These are phyloP conservation scores for Helotiales sp. DNA, from an alignment of 2,329 filamentous ascomycete genomes.

Conservation along the genomic window DNA sequence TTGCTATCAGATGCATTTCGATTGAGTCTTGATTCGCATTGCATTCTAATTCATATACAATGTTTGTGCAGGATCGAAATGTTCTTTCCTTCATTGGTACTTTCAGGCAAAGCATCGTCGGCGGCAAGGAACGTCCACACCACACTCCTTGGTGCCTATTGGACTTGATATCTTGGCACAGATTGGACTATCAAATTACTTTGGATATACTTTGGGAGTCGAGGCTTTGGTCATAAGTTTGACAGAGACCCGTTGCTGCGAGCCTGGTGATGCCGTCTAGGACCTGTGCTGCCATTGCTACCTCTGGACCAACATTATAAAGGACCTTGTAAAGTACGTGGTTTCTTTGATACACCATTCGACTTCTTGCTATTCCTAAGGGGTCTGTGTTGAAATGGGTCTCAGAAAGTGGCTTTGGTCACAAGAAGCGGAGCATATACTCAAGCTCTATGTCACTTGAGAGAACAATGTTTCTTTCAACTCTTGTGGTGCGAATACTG, in stretches of 20 bases:
- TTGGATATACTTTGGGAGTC: neutral
- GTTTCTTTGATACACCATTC: neutral
- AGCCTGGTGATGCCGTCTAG: neutral
- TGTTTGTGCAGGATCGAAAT: neutral
- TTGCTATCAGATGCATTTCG: neutral
- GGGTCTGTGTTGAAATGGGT: neutral
- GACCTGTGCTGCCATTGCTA: neutral
- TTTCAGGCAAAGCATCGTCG: neutral
- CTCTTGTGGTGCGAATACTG: neutral
- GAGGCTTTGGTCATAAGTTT: neutral
- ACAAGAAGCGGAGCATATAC: no score
- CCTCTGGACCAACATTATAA: neutral
- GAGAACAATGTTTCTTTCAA: no score
- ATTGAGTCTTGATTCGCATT: neutral
- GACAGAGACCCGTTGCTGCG: neutral
- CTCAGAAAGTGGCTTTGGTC: neutral
- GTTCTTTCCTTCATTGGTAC: neutral
- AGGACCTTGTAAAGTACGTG: neutral
- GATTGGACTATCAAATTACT: neutral
- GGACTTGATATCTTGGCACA: neutral
- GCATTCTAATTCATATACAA: neutral
- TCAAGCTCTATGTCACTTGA: no score
- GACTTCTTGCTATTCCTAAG: neutral
- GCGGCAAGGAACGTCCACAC: neutral
- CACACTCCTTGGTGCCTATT: neutral